phyloP scores from a whole-genome alignment of 495 filamentous ascomycete species.

The Tuber calosporum region DNA sequence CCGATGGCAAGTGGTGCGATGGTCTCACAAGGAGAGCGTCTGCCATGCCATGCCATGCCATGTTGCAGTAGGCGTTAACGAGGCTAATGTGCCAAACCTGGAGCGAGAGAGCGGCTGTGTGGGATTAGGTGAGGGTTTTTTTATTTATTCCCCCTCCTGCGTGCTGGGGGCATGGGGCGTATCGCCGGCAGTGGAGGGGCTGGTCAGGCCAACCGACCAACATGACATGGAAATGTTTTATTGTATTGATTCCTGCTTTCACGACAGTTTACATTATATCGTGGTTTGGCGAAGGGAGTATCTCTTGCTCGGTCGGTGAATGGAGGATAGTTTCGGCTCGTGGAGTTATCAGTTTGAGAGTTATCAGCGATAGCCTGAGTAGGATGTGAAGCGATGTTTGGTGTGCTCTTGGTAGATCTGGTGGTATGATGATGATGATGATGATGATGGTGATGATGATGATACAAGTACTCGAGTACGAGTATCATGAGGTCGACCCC shows the following conservation, averaged over 20 bases:
- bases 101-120: neutral
- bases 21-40: neutral
- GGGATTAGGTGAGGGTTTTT: neutral
- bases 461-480: no score
- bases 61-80: neutral
- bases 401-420: neutral
- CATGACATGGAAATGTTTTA: neutral
- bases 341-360: no score
- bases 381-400: neutral
- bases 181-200: neutral
- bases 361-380: neutral
- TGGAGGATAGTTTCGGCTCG: neutral
- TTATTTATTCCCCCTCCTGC: neutral
- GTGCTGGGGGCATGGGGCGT: neutral
- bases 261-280: neutral
- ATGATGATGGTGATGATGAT: no score
- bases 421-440: no score
- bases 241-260: neutral
- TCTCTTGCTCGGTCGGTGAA: neutral
- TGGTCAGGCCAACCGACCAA: no score
- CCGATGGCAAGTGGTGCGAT: neutral
- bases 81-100: neutral
- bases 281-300: neutral
- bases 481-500: neutral
- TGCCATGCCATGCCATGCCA: constrained; percentile 3